Conservation (phyloP, 441 rosid genomes). For the Populus hybrid region DNA sequence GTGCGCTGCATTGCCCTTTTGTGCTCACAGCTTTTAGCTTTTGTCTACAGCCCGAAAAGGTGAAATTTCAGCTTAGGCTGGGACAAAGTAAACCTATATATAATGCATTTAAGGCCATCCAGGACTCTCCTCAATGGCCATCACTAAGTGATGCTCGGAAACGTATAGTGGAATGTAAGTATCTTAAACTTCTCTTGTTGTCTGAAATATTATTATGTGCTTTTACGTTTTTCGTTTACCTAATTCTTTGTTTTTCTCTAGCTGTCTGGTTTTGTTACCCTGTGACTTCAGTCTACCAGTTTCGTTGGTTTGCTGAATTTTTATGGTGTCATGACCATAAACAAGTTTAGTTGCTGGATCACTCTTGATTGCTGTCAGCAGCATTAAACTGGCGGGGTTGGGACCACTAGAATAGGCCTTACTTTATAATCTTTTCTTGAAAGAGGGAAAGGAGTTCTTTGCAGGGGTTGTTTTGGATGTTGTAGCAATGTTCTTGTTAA, state of each 20-base stretch:
- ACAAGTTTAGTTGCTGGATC: neutral
- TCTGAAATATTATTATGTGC: neutral
- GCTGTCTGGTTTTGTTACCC: slow-evolving; percentile 1
- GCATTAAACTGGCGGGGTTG: neutral
- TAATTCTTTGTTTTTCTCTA: neutral
- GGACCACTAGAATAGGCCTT: neutral
- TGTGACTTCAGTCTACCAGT: neutral
- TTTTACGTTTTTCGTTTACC: neutral
- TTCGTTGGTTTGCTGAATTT: slow-evolving; percentile 1
- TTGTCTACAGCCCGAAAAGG: slow-evolving; percentile 59
- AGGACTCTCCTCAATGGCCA: slow-evolving; percentile 58
- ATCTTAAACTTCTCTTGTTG: neutral
- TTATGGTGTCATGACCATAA: neutral
- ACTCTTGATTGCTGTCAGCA: neutral
- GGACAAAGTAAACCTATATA: slow-evolving; percentile 74
- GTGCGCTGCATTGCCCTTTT: neutral
- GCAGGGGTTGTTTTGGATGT: neutral
- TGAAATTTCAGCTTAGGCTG: slow-evolving; percentile 58
- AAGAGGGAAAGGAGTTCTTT: neutral
- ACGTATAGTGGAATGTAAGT: neutral
- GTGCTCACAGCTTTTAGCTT: slow-evolving; percentile 11
- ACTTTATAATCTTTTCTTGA: neutral
- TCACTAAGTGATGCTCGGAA: slow-evolving; percentile 46
- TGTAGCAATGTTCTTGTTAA: neutral
- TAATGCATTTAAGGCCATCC: slow-evolving; percentile 64